These are phyloP conservation scores for Cladosporium sp. DNA, from an alignment of 2,329 filamentous ascomycete species.

Conservation along the genomic window DNA sequence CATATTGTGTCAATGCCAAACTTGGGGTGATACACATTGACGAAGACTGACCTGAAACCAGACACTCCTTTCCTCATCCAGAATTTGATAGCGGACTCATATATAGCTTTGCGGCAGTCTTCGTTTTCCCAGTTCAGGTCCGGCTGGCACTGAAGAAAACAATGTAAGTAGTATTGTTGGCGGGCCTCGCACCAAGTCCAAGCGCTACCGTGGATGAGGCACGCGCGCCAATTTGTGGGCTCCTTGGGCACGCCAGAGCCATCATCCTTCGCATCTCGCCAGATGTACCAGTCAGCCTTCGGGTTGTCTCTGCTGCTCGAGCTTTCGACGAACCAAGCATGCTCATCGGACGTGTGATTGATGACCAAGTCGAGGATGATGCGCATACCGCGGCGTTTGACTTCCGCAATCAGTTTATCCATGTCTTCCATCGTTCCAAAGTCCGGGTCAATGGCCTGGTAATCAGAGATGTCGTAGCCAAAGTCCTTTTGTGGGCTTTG, in stretches of 20 bases:
- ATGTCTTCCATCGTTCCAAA: constrained; percentile 51
- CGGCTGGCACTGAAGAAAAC: constrained; percentile 75
- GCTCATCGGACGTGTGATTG: constrained; percentile 45
- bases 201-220: constrained; percentile 48
- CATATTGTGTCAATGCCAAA: not conserved
- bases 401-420: constrained; percentile 44
- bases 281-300: constrained; percentile 67
- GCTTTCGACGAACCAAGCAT: constrained; percentile 60
- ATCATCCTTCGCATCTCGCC: constrained; percentile 59
- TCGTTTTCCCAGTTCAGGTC: constrained; percentile 83
- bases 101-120: constrained; percentile 66
- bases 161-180: constrained; percentile 72
- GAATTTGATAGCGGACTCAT: constrained; percentile 58
- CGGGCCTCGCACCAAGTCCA: constrained; percentile 74
- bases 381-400: constrained; percentile 50
- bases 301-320: constrained; percentile 51
- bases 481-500: constrained; percentile 63
- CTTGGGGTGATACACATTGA: not conserved
- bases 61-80: constrained; percentile 71
- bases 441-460: constrained; percentile 48
- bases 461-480: constrained; percentile 62
- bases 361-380: constrained; percentile 39
- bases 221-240: constrained; percentile 65
- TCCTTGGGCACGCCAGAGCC: constrained; percentile 44
- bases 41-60: constrained; percentile 35